Conservation (phyloP, 2,329 filamentous ascomycete species). For the Penicillium hordei region DNA sequence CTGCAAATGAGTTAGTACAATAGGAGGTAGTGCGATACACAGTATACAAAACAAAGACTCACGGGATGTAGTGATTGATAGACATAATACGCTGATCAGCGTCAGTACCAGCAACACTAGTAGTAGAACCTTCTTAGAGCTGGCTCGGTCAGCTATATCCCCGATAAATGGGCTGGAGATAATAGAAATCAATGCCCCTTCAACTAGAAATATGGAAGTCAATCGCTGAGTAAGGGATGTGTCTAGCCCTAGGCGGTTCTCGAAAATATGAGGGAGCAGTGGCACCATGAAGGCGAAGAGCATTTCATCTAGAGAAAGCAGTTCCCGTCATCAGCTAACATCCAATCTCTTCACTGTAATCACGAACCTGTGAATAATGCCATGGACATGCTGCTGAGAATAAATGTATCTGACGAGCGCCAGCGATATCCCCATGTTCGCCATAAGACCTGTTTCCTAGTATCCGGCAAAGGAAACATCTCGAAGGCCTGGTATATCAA, state of each 20-base stretch:
- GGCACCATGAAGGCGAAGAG: constrained; percentile 25
- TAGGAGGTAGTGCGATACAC: neutral
- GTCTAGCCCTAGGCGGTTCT: constrained; percentile 18
- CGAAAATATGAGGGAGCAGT: constrained; percentile 20
- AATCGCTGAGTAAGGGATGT: constrained; percentile 12
- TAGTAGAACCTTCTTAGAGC: constrained; percentile 16
- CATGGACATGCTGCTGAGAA: constrained; percentile 17
- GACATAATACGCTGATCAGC: constrained; percentile 10
- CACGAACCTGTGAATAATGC: constrained; percentile 21
- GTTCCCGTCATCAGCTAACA: neutral
- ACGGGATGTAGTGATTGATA: constrained; percentile 11
- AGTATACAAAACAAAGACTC: neutral
- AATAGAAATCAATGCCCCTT: constrained; percentile 21
- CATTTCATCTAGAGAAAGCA: constrained; percentile 15
- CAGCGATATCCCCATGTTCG: constrained; percentile 12
- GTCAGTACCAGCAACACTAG: constrained; percentile 9
- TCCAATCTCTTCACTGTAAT: neutral
- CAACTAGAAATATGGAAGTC: constrained; percentile 20
- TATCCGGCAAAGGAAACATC: neutral
- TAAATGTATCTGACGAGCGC: constrained; percentile 23
- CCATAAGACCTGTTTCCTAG: neutral
- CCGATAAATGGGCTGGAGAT: constrained; percentile 22
- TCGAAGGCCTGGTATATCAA: neutral
- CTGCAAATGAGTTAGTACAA: neutral
- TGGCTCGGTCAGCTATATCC: constrained; percentile 14